phyloP scores from a whole-genome alignment of 352 stramenopile genomes.

The Phytophthora kernoviae region DNA sequence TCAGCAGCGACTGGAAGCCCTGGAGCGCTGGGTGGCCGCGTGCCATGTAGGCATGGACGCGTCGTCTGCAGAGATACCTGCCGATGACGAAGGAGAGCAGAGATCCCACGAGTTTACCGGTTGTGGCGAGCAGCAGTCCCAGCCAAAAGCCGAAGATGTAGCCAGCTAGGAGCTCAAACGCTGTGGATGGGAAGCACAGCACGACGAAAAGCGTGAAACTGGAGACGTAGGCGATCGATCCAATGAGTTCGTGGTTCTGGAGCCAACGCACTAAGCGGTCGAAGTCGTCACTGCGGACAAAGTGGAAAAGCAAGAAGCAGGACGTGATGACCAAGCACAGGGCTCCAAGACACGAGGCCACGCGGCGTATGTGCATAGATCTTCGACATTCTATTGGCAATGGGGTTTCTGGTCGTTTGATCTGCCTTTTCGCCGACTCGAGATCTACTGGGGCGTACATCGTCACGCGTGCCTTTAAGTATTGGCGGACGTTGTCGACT shows the following conservation, averaged over 20 bases:
- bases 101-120: slow-evolving; percentile 72
- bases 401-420: background rate
- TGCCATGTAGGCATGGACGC: slow-evolving; percentile 70
- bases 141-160: slow-evolving; percentile 85
- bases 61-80: slow-evolving; percentile 62
- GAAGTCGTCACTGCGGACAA: slow-evolving; percentile 56
- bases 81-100: slow-evolving; percentile 74
- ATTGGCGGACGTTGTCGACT: background rate
- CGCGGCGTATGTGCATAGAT: slow-evolving; percentile 16
- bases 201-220: slow-evolving; percentile 58
- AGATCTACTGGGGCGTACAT: slow-evolving; percentile 36
- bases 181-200: slow-evolving; percentile 75
- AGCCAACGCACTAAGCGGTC: slow-evolving; percentile 55
- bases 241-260: slow-evolving; percentile 46
- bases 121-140: slow-evolving; percentile 59
- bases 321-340: slow-evolving; percentile 26
- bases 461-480: background rate
- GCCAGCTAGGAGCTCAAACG: slow-evolving; percentile 76
- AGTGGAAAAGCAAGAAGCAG: slow-evolving; percentile 34
- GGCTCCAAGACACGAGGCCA: slow-evolving; percentile 20
- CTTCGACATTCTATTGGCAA: background rate
- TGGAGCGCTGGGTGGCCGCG: slow-evolving; percentile 71
- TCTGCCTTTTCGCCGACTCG: slow-evolving; percentile 19
- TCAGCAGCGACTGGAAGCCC: slow-evolving; percentile 67
- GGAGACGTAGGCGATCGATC: slow-evolving; percentile 46